phyloP scores from a whole-genome alignment of 2,329 filamentous ascomycete genomes.

The Epichloe gansuensis region DNA sequence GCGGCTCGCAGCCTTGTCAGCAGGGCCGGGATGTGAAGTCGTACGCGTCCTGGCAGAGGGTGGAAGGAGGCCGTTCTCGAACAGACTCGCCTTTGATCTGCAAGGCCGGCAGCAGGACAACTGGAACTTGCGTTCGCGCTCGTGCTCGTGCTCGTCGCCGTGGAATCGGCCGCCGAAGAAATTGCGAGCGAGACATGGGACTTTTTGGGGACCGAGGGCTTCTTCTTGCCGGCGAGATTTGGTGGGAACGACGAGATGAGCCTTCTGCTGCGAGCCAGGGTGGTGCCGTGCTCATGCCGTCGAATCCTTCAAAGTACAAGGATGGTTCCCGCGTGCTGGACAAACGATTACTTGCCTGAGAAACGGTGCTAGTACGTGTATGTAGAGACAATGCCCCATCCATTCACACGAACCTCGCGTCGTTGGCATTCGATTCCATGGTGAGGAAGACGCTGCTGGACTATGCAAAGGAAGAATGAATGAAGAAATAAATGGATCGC shows the following conservation, averaged over 20 bases:
- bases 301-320: constrained; percentile 1
- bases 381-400: neutral
- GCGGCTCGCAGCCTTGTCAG: constrained; percentile 42
- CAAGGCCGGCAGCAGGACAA: neutral
- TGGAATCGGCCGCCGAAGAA: neutral
- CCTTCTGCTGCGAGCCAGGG: neutral
- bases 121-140: no score
- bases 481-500: no score
- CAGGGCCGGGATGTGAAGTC: constrained; percentile 39
- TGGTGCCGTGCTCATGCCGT: neutral
- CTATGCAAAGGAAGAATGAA: no score
- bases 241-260: neutral
- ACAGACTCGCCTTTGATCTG: neutral
- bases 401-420: no score
- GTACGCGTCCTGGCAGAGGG: constrained; percentile 30
- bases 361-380: neutral
- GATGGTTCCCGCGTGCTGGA: neutral
- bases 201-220: neutral
- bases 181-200: neutral
- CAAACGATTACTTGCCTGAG: neutral
- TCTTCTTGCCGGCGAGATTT: neutral
- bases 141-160: neutral
- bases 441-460: no score
- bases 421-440: no score
- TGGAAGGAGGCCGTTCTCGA: neutral